phyloP scores from a whole-genome alignment of 1,284 basidiomycete genomes.

The Singerocomus inundabilis region DNA sequence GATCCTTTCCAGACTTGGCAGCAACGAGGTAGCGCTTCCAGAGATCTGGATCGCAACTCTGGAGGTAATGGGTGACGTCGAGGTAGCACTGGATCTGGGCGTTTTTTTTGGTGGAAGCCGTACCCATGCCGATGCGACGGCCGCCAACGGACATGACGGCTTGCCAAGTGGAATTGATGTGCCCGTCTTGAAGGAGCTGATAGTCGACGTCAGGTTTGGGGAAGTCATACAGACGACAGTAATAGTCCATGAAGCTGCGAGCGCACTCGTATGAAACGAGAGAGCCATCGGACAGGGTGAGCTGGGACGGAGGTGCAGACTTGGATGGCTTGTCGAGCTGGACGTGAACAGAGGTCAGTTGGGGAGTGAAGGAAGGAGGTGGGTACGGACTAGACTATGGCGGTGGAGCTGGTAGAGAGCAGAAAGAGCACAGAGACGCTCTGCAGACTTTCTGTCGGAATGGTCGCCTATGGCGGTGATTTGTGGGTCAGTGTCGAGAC shows the following conservation, averaged over 20 bases:
- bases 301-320: slow-evolving; percentile 22
- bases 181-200: slow-evolving; percentile 31
- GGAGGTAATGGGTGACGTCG: slow-evolving; percentile 86
- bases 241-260: slow-evolving; percentile 93
- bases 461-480: slow-evolving; percentile 65
- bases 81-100: slow-evolving; percentile 79
- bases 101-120: slow-evolving; percentile 70
- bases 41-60: slow-evolving; percentile 75
- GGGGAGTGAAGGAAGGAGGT: neutral
- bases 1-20: slow-evolving; percentile 60
- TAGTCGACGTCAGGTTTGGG: slow-evolving; percentile 78
- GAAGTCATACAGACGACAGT: slow-evolving; percentile 82
- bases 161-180: slow-evolving; percentile 58
- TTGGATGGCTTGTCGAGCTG: slow-evolving; percentile 34
- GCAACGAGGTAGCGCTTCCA: slow-evolving; percentile 75
- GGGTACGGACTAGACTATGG: slow-evolving; percentile 50
- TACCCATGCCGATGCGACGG: slow-evolving; percentile 78
- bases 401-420: slow-evolving; percentile 67
- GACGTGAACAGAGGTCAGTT: neutral
- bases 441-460: slow-evolving; percentile 65
- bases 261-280: slow-evolving; percentile 74
- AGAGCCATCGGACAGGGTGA: slow-evolving; percentile 65
- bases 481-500: slow-evolving; percentile 42
- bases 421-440: slow-evolving; percentile 73
- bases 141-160: slow-evolving; percentile 82